Evolutionary conservation across 441 rosid species (phyloP), one percentile per base, ranked within the genome.

Genomic region (Breynia disticha): DNA sequence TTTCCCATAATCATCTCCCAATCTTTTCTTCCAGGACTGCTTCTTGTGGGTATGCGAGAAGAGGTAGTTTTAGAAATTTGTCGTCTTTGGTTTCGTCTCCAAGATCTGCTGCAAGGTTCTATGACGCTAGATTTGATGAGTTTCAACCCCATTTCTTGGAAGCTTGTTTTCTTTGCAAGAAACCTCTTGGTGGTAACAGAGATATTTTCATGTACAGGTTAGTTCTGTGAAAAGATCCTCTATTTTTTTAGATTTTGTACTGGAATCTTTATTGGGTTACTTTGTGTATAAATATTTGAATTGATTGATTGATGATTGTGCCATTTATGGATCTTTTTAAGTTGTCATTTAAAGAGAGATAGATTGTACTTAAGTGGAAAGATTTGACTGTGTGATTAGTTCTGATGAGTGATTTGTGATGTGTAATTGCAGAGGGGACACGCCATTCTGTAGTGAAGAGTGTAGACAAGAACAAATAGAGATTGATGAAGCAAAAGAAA

Each of bases 181-280:
- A 78, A 69, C 72, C 80, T 0, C 80, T 90, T 8, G 76, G 81
- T 16, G 63, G 49, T 59, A 79, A 86, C 68, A 67, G 71, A 19
- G 94, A 90, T 60, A 84, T 90, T 68, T 90, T 78, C 81, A 90
- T 84, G 97, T 90, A 90, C 72, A 82, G 94, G 97, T 90, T 11
- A 46, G 50, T 24, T 24, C 35, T 28, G 35, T 28, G 0, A 48
- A 19, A 70, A 45, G n/a, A 69, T 72, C 37, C n/a, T 16, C 16
- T 13, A 17, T 19, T 21, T 10, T 39, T 15, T 16, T 0, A 12
- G 11, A 8, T 0, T 20, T 21, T 32, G 4, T 28, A n/a, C n/a
- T n/a, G n/a, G n/a, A n/a, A n/a, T n/a, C n/a, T n/a, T n/a, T n/a
- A n/a, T n/a, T 41, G 13, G 44, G 44, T 41, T n/a, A 15, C 10